Evolutionary conservation across 1,284 basidiomycete species (phyloP).

Genomic region (Sporisorium iseilematis-ciliati): DNA sequence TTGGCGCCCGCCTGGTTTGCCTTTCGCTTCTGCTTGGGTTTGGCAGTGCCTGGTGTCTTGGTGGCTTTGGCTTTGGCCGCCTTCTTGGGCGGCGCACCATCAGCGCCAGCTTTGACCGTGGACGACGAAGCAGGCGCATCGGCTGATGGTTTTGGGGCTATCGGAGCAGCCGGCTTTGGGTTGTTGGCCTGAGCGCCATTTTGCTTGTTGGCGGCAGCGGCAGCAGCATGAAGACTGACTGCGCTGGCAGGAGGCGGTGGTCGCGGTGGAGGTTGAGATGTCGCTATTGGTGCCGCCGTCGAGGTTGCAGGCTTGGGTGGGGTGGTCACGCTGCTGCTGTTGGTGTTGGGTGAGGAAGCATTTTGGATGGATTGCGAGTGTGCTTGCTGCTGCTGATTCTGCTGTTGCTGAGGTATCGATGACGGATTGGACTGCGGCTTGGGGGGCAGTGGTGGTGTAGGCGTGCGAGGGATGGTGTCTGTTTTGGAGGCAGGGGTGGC

Average conservation of each 20-base stretch:
- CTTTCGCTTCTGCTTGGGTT: conserved; percentile 53
- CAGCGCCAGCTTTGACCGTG: conserved; percentile 6
- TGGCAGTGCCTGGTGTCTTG: conserved; percentile 31
- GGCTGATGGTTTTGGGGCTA: conserved; percentile 8
- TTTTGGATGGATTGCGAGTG: conserved; percentile 2
- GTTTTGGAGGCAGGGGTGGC: conserved; percentile 12
- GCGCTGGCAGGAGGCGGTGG: conserved; percentile 39
- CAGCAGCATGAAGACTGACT: conserved; percentile 38
- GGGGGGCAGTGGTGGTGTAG: conserved; percentile 22
- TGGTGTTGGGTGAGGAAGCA: conserved; percentile 2
- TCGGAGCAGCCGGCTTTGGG: conserved; percentile 6
- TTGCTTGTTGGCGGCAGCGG: conserved; percentile 20
- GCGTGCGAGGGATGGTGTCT: conserved; percentile 11
- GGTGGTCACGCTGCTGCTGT: neutral
- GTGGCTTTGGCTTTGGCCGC: conserved; percentile 16
- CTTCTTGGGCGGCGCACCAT: conserved; percentile 25
- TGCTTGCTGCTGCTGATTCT: conserved; percentile 23
- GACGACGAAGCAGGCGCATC: neutral
- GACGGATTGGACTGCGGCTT: neutral
- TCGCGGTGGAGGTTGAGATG: conserved; percentile 8
- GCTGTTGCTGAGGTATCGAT: conserved; percentile 17
- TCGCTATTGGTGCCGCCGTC: neutral
- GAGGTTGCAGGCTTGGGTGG: neutral
- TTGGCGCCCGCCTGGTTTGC: conserved; percentile 29
- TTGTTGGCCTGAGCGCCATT: conserved; percentile 8